Base-by-base conservation (phyloP, 768 basidiomycete species). In the Suillus americanus region DNA sequence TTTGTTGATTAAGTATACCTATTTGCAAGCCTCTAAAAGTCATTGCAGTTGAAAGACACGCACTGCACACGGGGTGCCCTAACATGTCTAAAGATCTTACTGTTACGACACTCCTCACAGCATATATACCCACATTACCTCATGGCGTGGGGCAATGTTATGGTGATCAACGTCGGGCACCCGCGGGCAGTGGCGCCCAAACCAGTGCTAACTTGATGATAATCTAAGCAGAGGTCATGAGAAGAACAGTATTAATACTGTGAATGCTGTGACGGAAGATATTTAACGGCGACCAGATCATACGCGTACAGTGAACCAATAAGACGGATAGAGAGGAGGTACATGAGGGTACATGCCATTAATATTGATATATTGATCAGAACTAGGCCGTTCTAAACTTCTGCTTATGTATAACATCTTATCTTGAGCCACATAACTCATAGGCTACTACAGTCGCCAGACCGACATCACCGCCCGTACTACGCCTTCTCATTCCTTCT, bases 341-440 rank as follows among this genome's bases (percentile, higher is more conserved):
- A 35, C 35, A n/a, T n/a, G 14, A 5, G 4, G 35, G 35, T 35
- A 35, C 35, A n/a, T 45, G 14, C 16, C 25, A 18, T 25, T 25
- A 23, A n/a, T 23, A 37, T 16, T 30, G 55, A 25, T 48, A 48
- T 13, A 38, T 38, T 56, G 56, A 28, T 59, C 6, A 40, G 18
- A 10, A 33, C 20, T 30, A 33, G 30, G 30, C 53, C 30, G 30
- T 40, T 25, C 45, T 23, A 12, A 46, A 23, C 41, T 43, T 46
- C 57, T 59, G 57, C 57, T 59, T 62, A 59, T 62, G 30, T 35
- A 54, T 38, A 10, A 41, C 35, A 62, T 62, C 62, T 62, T 60
- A 62, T 62, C 57, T 62, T 41, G 18, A 62, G 35, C 23, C 61
- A 38, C 35, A 30, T 13, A 60, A 40, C 43, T 50, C 50, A 30